Base-by-base conservation (phyloP, 768 basidiomycete species). In the Kwoniella shandongensis region DNA sequence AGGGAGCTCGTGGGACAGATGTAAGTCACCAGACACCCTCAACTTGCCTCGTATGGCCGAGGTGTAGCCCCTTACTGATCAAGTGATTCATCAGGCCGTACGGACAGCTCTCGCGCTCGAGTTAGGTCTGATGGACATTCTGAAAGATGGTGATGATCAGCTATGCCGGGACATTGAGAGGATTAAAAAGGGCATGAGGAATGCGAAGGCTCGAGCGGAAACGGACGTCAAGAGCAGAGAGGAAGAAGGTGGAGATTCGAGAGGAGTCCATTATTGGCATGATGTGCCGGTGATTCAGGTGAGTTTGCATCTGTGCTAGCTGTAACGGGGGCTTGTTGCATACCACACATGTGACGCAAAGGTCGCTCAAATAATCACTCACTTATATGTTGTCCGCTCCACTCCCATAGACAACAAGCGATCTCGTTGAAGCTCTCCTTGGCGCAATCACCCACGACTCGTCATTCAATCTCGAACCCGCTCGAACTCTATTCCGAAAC, bases 361-460 rank as follows among this genome's bases (percentile, higher is more conserved):
- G n/a, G n/a, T 30, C 17, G 3, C 20, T 8, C 10, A 32, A 36
- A 11, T 20, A 23, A 23, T 20, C 15, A 8, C n/a, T 32, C 10
- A 17, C 30, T 36, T 54, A 49, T 51, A 22, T 26, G 13, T 12
- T 4, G 10, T 1, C 39, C 62, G 64, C 36, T 25, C 25, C 44
- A n/a, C 3, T 36, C 25, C 12, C 10, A 11, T 23, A 59, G 51
- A 30, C 42, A 10, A 55, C 41, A 13, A 56, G 64, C 4, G 61
- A 65, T 20, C 44, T 63, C 6, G 47, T 60, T 10, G 66, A 71
- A 54, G 54, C 59, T 5, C 41, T 68, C 22, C 35, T 71, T 5
- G 66, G 66, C 3, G 69, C 66, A 2, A 59, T 68, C 32, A 32
- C 62, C 0, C 46, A 54, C 20, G 69, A 71, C 42, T 57, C 58